These are phyloP conservation scores for Jamesozyma hellenica DNA, from an alignment of 805 yeast genomes.

Conservation along the genomic window DNA sequence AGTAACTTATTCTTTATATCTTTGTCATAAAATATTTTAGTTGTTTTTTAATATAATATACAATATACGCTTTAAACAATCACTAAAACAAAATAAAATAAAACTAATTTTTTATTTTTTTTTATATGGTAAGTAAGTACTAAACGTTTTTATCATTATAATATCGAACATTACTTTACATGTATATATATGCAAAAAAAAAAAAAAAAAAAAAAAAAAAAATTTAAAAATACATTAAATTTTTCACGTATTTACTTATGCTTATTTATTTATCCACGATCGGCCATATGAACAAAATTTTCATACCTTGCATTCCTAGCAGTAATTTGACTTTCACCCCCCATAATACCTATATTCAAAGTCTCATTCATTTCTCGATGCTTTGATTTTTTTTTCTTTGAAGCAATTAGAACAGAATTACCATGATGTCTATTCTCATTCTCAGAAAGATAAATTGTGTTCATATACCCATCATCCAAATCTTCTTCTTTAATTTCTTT, in stretches of 20 bases:
- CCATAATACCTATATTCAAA: conserved; percentile 1
- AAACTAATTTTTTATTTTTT: no score
- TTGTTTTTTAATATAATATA: conserved; percentile 4
- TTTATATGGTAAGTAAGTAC: no score
- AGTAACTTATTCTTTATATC: conserved; percentile 4
- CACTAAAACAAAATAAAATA: no score
- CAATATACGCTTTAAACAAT: neutral
- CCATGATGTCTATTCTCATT: neutral
- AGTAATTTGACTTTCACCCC: conserved; percentile 1
- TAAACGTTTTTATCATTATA: no score
- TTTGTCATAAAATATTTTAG: conserved; percentile 8
- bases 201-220: no score
- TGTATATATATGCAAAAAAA: no score
- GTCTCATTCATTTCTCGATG: neutral
- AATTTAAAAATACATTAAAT: no score
- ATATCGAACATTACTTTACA: no score
- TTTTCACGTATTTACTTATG: no score
- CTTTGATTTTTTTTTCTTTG: neutral
- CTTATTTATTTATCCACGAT: neutral
- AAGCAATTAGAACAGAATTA: neutral
- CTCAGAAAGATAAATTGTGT: neutral
- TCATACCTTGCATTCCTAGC: conserved; percentile 10
- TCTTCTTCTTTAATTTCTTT: neutral
- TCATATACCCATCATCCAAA: neutral
- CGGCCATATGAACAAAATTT: conserved; percentile 16